phyloP scores from a whole-genome alignment of 2,329 filamentous ascomycete species.

The Exophiala aquamarina region DNA sequence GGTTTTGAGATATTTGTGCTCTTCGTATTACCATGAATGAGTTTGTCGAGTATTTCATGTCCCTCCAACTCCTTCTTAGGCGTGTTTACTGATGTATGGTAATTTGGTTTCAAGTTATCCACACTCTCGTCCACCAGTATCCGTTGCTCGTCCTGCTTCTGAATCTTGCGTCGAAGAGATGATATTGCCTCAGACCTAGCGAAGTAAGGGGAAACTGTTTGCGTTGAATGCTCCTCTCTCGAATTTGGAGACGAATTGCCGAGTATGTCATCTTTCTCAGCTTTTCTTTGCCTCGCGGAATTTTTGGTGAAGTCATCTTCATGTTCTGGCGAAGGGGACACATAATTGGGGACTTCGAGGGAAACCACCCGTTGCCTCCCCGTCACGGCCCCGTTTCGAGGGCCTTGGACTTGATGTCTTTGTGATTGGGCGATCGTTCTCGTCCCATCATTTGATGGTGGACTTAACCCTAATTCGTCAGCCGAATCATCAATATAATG shows the following conservation, averaged over 20 bases:
- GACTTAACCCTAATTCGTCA: conserved; percentile 18
- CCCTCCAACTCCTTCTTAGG: too few relatives aligned
- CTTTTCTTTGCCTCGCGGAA: conserved; percentile 14
- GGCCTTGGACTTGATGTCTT: not conserved
- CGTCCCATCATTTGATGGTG: not conserved
- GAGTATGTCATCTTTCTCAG: conserved; percentile 13
- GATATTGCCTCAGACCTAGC: not conserved
- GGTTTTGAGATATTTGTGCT: too few relatives aligned
- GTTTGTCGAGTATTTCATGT: too few relatives aligned
- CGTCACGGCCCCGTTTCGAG: too few relatives aligned
- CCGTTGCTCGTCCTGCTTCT: too few relatives aligned
- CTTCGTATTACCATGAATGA: too few relatives aligned
- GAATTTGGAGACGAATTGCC: conserved; percentile 8
- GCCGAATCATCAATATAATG: conserved; percentile 14
- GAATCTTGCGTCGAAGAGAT: not conserved
- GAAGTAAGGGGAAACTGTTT: conserved; percentile 15
- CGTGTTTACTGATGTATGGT: too few relatives aligned
- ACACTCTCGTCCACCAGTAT: too few relatives aligned
- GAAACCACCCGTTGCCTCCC: not conserved
- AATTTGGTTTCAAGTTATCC: too few relatives aligned
- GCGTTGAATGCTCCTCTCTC: not conserved
- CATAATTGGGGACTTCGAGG: not conserved
- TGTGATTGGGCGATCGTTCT: too few relatives aligned
- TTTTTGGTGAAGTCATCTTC: conserved; percentile 17
- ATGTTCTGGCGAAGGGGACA: conserved; percentile 7